Evolutionary conservation across 2,329 filamentous ascomycete species (phyloP), one percentile per base, ranked within the genome.

Genomic region (Penicillium crustosum): DNA sequence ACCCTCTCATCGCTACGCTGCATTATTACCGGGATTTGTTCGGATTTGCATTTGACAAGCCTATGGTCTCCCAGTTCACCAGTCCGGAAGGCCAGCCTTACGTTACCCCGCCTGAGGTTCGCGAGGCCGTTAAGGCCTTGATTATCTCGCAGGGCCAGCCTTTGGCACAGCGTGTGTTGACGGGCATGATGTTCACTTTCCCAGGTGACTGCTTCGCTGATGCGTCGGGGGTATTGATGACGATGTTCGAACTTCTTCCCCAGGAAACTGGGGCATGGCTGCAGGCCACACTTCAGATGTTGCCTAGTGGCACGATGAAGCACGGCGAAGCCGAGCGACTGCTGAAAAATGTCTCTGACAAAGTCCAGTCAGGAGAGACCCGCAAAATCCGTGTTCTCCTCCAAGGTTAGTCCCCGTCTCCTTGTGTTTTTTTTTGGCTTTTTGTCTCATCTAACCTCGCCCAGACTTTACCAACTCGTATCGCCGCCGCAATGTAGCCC

Each of bases 131-230:
- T 58, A 90, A 89, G 73, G 82, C 85, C 59, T 82, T 97, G 52
- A 78, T 96, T 25, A 63, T 82, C 2, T 78, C 81, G 1, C 86
- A 92, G 62, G 92, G 94, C 38, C 88, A 91, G 68, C 79, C 86
- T 55, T 81, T 99, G 29, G 88, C 94, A 8, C 93, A 96, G 76
- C 89, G 93, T 62, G 88, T 96, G 57, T 83, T 99, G 79, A 94
- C 93, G 1, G 94, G 94, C 59, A 96, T 99, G 93, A 97, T 99
- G 93, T 97, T 97, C 73, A 95, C 89, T 0, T 99, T 99, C 78
- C 95, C 94, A 0, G 86, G 90, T 43, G 94, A 97, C 74, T 97
- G 93, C 77, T 96, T 97, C 70, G 88, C 93, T 0, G 94, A 99
- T 71, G 93, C 92, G 17, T 96, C 91, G 49, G 93, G 92, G 5